Evolutionary conservation across 805 yeast genomes (phyloP), one percentile per base, ranked within the genome.

Genomic region (Pachysolen tannophilus): DNA sequence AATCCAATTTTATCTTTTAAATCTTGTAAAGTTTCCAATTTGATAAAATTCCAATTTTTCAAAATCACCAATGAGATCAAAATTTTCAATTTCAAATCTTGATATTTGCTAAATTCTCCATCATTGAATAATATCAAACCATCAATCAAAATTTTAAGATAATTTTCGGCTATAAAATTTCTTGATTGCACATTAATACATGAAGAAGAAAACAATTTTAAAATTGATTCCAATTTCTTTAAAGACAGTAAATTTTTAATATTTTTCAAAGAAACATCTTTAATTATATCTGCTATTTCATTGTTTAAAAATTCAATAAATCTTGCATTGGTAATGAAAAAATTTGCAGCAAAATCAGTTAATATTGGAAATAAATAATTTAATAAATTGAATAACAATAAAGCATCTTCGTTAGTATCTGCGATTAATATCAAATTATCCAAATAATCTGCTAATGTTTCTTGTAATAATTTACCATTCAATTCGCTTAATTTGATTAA

Each of bases 11-110:
- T 60, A 65, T 32, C 6, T 50, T 47, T 9, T 49, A 30, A 19
- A 50, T 43, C n/a, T n/a, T n/a, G n/a, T n/a, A n/a, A n/a, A n/a
- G n/a, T n/a, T n/a, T 53, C 58, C 23, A 62, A 50, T 28, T 65
- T 60, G 0, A 70, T 52, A 37, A 67, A 62, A 33, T 67, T 66
- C 82, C 82, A 77, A 3, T 75, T 52, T 49, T 78, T 78, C 6
- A 74, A 55, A n/a, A 75, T 45, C 3, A 69, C 68, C 26, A 75
- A 46, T 0, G 69, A 60, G 0, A 77, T 56, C 9, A 63, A 46
- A 7, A 61, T 34, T 33, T 53, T 53, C 18, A 15, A 18, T 6
- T 26, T 32, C 28, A 16, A 24, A 9, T 14, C 17, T 20, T n/a
- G n/a, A n/a, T n/a, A n/a, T n/a, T n/a, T n/a, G n/a, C n/a, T n/a